phyloP scores from a whole-genome alignment of 495 filamentous ascomycete genomes.

The Amorphotheca resinae region DNA sequence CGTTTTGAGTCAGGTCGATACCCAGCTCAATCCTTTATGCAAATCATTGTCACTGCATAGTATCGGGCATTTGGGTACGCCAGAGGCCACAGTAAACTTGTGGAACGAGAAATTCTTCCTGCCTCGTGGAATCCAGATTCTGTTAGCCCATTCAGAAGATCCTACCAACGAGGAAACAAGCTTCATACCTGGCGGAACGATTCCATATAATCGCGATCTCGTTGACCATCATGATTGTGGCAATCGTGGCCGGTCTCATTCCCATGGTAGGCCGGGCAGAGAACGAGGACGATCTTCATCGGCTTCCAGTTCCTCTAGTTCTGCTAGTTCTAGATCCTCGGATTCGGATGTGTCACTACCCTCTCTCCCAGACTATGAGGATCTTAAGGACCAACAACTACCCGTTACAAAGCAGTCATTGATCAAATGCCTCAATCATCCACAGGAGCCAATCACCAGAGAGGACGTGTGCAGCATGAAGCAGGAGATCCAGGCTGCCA shows the following conservation, averaged over 20 bases:
- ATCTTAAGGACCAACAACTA: conserved; percentile 30
- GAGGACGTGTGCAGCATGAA: conserved; percentile 25
- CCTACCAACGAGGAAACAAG: neutral
- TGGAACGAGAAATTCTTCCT: conserved; percentile 41
- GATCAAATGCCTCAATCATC: conserved; percentile 28
- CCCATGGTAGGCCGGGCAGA: conserved; percentile 3
- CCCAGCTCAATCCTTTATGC: conserved; percentile 21
- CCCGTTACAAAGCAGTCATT: conserved; percentile 26
- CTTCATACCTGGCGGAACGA: conserved; percentile 9
- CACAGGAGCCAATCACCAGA: conserved; percentile 32
- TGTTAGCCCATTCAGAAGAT: neutral
- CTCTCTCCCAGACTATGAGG: conserved; percentile 34
- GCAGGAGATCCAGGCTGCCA: conserved; percentile 29
- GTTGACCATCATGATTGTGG: conserved; percentile 1
- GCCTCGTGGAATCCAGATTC: conserved; percentile 25
- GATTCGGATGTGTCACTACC: conserved; percentile 29
- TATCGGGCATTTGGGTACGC: neutral
- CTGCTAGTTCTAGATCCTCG: conserved; percentile 21
- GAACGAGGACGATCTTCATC: conserved; percentile 16
- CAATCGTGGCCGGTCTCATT: neutral
- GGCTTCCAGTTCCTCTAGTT: conserved; percentile 14
- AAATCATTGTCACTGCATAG: neutral
- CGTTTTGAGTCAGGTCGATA: conserved; percentile 22
- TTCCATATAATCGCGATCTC: neutral
- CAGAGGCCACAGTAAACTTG: conserved; percentile 24